phyloP scores from a whole-genome alignment of 140 eudicot species.

The Flaveria floridana region DNA sequence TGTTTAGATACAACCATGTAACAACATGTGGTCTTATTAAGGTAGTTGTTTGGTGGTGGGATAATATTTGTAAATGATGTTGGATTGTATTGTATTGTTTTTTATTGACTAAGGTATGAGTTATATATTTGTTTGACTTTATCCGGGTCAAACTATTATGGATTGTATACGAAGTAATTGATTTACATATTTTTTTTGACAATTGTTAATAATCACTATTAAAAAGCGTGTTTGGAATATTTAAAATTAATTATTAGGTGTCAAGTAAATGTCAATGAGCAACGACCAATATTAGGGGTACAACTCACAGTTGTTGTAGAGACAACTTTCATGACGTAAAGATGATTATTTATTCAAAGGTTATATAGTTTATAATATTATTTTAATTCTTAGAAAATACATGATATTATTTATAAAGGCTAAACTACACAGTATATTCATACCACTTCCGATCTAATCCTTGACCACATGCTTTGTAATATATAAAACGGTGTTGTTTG shows the following conservation, averaged over 20 bases:
- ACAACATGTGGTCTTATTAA: slow-evolving; percentile 16
- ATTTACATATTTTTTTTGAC: background rate
- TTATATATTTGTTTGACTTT: slow-evolving; percentile 1
- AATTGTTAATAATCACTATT: background rate
- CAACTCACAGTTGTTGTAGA: slow-evolving; percentile 12
- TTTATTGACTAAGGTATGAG: background rate
- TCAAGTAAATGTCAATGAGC: background rate
- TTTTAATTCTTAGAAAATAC: background rate
- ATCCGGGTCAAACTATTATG: background rate
- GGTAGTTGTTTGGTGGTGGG: slow-evolving; percentile 25
- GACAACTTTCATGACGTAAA: slow-evolving; percentile 5
- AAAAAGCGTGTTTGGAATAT: background rate
- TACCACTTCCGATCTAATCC: too few species aligned
- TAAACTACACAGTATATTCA: too few species aligned
- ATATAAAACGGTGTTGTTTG: too few species aligned
- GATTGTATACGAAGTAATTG: background rate
- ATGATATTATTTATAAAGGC: background rate
- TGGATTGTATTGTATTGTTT: slow-evolving; percentile 19
- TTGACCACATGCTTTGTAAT: too few species aligned
- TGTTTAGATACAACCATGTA: background rate
- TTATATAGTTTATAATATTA: background rate
- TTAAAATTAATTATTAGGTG: slow-evolving; percentile 5
- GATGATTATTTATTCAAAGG: background rate
- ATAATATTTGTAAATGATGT: slow-evolving; percentile 15
- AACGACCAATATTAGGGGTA: background rate